These are phyloP conservation scores for Taphrina deformans DNA, from an alignment of 1,139 yeast species.

Conservation along the genomic window DNA sequence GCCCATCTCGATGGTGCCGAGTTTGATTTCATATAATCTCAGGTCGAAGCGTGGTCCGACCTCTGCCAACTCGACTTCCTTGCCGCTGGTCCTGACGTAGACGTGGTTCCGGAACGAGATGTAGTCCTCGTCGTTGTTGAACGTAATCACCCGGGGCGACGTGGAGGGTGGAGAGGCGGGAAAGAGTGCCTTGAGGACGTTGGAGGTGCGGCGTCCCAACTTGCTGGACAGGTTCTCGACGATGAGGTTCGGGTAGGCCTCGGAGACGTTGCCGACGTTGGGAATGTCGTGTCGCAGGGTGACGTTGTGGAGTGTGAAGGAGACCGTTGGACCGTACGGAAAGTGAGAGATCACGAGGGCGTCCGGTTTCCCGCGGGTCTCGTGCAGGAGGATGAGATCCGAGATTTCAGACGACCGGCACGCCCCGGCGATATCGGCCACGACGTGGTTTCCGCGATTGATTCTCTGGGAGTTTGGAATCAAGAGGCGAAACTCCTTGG, in stretches of 20 bases:
- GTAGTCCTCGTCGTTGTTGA: slow-evolving; percentile 84
- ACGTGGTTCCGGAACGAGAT: slow-evolving; percentile 94
- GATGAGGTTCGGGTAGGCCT: slow-evolving; percentile 88
- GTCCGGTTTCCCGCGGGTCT: slow-evolving; percentile 97
- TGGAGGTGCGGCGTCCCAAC: slow-evolving; percentile 79
- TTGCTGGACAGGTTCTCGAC: slow-evolving; percentile 87
- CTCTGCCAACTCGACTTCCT: slow-evolving; percentile 80
- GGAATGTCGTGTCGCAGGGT: slow-evolving; percentile 89
- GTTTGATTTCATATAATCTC: slow-evolving; percentile 80
- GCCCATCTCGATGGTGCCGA: slow-evolving; percentile 90
- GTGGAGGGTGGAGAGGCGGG: slow-evolving; percentile 97
- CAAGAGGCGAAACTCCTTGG: slow-evolving; percentile 84
- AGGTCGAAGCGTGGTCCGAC: slow-evolving; percentile 98
- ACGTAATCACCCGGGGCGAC: slow-evolving; percentile 83
- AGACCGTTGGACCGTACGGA: slow-evolving; percentile 97
- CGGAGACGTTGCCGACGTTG: slow-evolving; percentile 82
- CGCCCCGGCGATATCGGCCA: slow-evolving; percentile 80
- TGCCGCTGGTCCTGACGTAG: slow-evolving; percentile 80
- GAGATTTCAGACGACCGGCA: slow-evolving; percentile 75
- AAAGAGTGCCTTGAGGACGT: slow-evolving; percentile 79
- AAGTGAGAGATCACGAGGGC: slow-evolving; percentile 89
- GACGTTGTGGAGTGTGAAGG: slow-evolving; percentile 91
- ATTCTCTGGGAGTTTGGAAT: slow-evolving; percentile 87
- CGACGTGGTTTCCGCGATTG: slow-evolving; percentile 88
- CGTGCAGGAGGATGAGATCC: slow-evolving; percentile 83